phyloP scores from a whole-genome alignment of 2,329 filamentous ascomycete genomes.

The Aspergillus viridinutans region DNA sequence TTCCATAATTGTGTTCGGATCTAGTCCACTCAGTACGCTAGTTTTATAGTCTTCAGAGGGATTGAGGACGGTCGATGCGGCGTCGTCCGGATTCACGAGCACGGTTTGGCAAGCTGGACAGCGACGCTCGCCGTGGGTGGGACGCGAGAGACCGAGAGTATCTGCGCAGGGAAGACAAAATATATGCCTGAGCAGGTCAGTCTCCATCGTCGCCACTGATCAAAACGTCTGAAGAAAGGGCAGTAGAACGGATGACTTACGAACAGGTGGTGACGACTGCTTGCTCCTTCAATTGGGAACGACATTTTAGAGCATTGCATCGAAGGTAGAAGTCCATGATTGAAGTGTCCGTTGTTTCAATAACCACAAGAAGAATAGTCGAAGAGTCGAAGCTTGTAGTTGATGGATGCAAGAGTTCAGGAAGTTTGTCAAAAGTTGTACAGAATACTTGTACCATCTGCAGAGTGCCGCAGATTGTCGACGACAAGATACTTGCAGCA shows the following conservation, averaged over 20 bases:
- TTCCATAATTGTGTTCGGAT: conserved; percentile 78
- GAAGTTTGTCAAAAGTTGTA: not conserved
- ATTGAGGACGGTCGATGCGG: conserved; percentile 65
- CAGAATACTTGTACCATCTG: not conserved
- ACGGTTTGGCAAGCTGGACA: conserved; percentile 74
- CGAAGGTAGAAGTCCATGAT: conserved; percentile 69
- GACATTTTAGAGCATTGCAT: conserved; percentile 79
- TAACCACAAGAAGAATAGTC: not conserved
- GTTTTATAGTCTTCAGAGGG: conserved; percentile 89
- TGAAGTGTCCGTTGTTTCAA: not conserved
- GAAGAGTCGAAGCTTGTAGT: not conserved
- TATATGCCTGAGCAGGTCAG: conserved; percentile 60
- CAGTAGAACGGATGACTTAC: conserved; percentile 42
- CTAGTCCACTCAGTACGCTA: conserved; percentile 75
- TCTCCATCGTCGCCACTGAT: not conserved
- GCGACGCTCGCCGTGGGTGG: conserved; percentile 49
- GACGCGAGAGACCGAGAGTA: conserved; percentile 56
- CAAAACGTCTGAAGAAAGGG: conserved; percentile 4
- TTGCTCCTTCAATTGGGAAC: conserved; percentile 61
- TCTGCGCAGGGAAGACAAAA: conserved; percentile 76
- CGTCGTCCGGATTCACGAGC: conserved; percentile 70
- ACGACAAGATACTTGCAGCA: not conserved
- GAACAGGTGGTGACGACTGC: conserved; percentile 89
- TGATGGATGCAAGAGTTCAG: conserved; percentile 2
- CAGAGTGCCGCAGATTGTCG: not conserved